phyloP scores from a whole-genome alignment of 495 filamentous ascomycete species.

The Xylaria cubensis region DNA sequence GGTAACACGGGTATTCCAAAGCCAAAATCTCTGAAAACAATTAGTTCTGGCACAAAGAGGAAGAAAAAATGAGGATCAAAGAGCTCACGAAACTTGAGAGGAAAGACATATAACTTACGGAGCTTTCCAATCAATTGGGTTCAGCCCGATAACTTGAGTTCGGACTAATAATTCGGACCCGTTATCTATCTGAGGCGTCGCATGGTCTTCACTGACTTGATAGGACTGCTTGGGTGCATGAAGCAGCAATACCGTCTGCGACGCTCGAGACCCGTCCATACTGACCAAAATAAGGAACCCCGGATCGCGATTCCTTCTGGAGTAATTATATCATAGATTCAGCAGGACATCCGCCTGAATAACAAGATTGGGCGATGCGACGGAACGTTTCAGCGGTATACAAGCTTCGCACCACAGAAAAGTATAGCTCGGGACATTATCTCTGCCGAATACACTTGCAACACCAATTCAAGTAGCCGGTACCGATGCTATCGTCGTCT shows the following conservation, averaged over 20 bases:
- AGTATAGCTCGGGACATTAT: slow-evolving; percentile 12
- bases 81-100: slow-evolving; percentile 15
- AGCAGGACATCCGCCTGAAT: slow-evolving; percentile 4
- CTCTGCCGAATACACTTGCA: slow-evolving; percentile 1
- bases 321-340: slow-evolving; percentile 7
- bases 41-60: slow-evolving; percentile 12
- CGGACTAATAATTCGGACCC: slow-evolving; percentile 62
- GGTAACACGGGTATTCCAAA: slow-evolving; percentile 69
- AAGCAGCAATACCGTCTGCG: slow-evolving; percentile 53
- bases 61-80: slow-evolving; percentile 17
- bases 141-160: slow-evolving; percentile 60
- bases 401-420: slow-evolving; percentile 15
- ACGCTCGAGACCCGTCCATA: slow-evolving; percentile 14
- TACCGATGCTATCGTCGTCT: slow-evolving; percentile 3
- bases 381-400: slow-evolving; percentile 5
- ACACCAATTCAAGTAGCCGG: slow-evolving; percentile 13
- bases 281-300: slow-evolving; percentile 11
- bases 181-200: slow-evolving; percentile 60
- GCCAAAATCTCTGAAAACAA: slow-evolving; percentile 60
- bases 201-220: slow-evolving; percentile 50
- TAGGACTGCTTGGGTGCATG: slow-evolving; percentile 54
- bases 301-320: slow-evolving; percentile 3
- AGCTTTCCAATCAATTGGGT: slow-evolving; percentile 77
- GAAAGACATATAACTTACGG: slow-evolving; percentile 55
- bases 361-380: slow-evolving; percentile 14